phyloP scores from a whole-genome alignment of 108 stramenopile genomes.

The Skeletonema grethae region DNA sequence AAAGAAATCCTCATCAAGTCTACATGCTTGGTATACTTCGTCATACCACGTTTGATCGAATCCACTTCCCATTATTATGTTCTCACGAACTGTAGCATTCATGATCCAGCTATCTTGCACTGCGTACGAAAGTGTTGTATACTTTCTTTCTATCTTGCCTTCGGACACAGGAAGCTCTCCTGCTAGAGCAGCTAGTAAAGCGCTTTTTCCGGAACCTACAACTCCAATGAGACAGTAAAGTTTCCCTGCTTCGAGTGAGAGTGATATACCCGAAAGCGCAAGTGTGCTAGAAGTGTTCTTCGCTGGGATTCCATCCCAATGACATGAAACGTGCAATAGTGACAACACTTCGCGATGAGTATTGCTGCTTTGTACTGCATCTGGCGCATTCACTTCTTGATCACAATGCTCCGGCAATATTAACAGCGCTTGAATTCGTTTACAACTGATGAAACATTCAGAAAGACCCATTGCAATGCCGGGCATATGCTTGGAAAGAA shows the following conservation, averaged over 20 bases:
- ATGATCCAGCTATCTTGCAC: slow-evolving; percentile 86
- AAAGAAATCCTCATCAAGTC: slow-evolving; percentile 59
- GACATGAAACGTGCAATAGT: background rate
- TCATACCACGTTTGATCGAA: slow-evolving; percentile 56
- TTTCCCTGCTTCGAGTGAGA: background rate
- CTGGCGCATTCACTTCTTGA: background rate
- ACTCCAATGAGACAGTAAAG: slow-evolving; percentile 32
- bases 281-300: background rate
- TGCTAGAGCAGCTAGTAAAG: slow-evolving; percentile 7
- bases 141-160: slow-evolving; percentile 35
- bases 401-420: background rate
- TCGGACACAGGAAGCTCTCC: background rate
- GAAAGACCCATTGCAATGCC: background rate
- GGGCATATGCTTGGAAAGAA: slow-evolving; percentile 34
- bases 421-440: background rate
- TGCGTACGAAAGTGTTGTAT: slow-evolving; percentile 70
- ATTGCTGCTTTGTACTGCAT: background rate
- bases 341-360: background rate
- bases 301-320: background rate
- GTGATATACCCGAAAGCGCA: slow-evolving; percentile 9
- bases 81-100: slow-evolving; percentile 75
- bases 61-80: slow-evolving; percentile 67
- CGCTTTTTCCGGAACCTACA: slow-evolving; percentile 21
- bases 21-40: slow-evolving; percentile 62
- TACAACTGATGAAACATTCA: background rate